Evolutionary conservation across 305 asterid genomes (phyloP).

Genomic region (Andrographis paniculata): DNA sequence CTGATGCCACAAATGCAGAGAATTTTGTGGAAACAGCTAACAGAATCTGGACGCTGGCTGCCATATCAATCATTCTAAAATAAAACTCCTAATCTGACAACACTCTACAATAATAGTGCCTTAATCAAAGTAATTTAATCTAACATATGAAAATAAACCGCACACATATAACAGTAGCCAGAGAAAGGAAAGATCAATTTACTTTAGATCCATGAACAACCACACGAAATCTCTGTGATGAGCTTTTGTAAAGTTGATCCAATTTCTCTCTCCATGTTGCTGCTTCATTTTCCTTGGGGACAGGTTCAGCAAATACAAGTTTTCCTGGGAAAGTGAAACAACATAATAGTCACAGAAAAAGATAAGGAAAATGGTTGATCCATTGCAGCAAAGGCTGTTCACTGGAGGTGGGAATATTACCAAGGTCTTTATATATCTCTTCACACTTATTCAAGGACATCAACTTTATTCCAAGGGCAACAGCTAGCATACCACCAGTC

Average conservation of each 20-base stretch:
- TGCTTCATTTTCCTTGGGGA: slow-evolving; percentile 96
- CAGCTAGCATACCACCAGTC: slow-evolving; percentile 99
- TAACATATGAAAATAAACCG: slow-evolving; percentile 20
- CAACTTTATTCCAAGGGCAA: slow-evolving; percentile 89
- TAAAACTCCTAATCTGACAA: too few relatives aligned
- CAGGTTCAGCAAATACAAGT: slow-evolving; percentile 97
- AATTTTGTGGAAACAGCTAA: too few relatives aligned
- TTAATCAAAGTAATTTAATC: slow-evolving; percentile 11
- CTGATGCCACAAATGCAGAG: too few relatives aligned
- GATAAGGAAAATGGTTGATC: slow-evolving; percentile 16
- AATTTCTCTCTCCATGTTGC: slow-evolving; percentile 98
- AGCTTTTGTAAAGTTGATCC: slow-evolving; percentile 98
- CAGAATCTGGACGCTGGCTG: too few relatives aligned
- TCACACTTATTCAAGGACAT: slow-evolving; percentile 96
- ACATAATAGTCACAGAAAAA: slow-evolving; percentile 13
- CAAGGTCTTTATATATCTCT: slow-evolving; percentile 97
- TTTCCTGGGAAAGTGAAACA: slow-evolving; percentile 51
- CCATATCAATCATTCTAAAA: too few relatives aligned
- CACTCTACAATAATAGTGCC: too few relatives aligned
- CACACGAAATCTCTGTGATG: slow-evolving; percentile 96
- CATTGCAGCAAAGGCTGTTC: slow-evolving; percentile 11
- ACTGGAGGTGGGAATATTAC: slow-evolving; percentile 35
- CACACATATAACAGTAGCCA: slow-evolving; percentile 15
- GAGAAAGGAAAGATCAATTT: slow-evolving; percentile 17
- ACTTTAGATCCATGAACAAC: slow-evolving; percentile 98